Percentiles rank a stretch among this genome's conserved stretches.
These are phyloP conservation scores for Corylus heterophylla DNA, from an alignment of 306 rosid species.

Conservation along the genomic window DNA sequence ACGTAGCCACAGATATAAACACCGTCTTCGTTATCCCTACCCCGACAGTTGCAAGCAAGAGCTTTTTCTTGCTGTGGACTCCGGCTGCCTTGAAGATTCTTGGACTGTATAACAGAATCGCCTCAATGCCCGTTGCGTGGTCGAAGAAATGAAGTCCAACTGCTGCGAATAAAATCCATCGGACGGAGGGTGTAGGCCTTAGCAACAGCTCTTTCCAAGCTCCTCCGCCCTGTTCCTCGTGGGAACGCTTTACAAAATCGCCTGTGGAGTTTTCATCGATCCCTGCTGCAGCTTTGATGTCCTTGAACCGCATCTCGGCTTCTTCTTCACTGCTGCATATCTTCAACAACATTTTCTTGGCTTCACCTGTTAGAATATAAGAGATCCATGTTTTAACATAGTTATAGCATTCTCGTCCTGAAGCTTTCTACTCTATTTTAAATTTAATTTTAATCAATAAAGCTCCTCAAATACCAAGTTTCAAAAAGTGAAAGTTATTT, in stretches of 20 bases:
- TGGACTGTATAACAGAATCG: constrained; percentile 74
- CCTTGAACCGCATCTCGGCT: constrained; percentile 53
- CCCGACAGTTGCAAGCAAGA: constrained; percentile 69
- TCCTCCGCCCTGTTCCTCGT: constrained; percentile 28
- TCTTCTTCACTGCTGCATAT: constrained; percentile 55
- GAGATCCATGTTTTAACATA: too few species aligned
- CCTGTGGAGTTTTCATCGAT: constrained; percentile 34
- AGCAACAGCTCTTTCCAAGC: constrained; percentile 69
- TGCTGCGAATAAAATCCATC: constrained; percentile 63
- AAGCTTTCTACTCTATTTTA: too few species aligned
- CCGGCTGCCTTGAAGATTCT: constrained; percentile 82
- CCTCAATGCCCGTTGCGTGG: constrained; percentile 82
- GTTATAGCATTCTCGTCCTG: too few species aligned
- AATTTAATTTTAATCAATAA: too few species aligned
- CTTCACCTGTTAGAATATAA: constrained; percentile 14
- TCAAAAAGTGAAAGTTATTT: too few species aligned
- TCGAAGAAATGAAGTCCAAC: constrained; percentile 78
- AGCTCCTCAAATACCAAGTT: too few species aligned
- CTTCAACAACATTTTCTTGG: constrained; percentile 37
- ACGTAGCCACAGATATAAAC: constrained; percentile 51
- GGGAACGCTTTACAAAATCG: constrained; percentile 10
- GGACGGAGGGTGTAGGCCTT: constrained; percentile 56
- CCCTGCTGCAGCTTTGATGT: constrained; percentile 62
- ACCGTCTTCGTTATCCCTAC: constrained; percentile 54
- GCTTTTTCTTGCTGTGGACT: constrained; percentile 48